Evolutionary conservation across 2,329 filamentous ascomycete species (phyloP).

Genomic region (Neoscytalidium dimidiatum): DNA sequence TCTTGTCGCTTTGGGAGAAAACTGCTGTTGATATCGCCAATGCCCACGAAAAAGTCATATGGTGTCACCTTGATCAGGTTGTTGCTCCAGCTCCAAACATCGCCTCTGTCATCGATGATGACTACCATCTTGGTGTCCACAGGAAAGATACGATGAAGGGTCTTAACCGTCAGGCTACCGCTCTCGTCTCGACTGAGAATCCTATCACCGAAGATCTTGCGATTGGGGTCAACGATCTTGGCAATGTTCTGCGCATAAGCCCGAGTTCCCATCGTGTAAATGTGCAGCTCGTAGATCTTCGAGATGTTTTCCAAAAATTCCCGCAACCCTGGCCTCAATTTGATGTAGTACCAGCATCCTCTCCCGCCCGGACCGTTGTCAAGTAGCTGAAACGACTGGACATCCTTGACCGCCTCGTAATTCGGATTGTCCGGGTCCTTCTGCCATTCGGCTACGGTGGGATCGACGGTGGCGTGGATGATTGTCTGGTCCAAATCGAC

Average conservation of each 20-base stretch:
- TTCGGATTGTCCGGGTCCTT: conserved; percentile 86
- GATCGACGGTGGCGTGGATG: conserved; percentile 96
- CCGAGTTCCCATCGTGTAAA: conserved; percentile 98
- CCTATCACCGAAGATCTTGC: conserved; percentile 87
- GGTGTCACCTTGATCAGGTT: conserved; percentile 94
- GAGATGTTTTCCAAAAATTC: conserved; percentile 79
- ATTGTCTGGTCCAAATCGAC: conserved; percentile 98
- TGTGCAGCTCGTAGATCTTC: conserved; percentile 87
- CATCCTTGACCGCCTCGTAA: conserved; percentile 84
- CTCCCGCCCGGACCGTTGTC: conserved; percentile 71
- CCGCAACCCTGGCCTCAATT: conserved; percentile 83
- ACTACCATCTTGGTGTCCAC: conserved; percentile 99
- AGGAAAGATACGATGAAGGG: conserved; percentile 85
- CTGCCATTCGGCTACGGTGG: conserved; percentile 95
- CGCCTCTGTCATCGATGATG: conserved; percentile 95
- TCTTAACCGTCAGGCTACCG: conserved; percentile 88
- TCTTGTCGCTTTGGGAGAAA: conserved; percentile 77
- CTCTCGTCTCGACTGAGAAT: conserved; percentile 98
- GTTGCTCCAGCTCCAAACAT: conserved; percentile 92
- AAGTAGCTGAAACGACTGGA: conserved; percentile 81
- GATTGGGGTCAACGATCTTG: conserved; percentile 86
- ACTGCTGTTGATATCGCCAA: conserved; percentile 97
- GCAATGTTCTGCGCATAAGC: conserved; percentile 94
- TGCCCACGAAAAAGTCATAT: conserved; percentile 97
- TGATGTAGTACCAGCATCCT: conserved; percentile 97